A percentile compares a stretch with the other conserved stretches of the same genome.
Conservation (phyloP, 2,329 filamentous ascomycete genomes). For the Beauveria bassiana region DNA sequence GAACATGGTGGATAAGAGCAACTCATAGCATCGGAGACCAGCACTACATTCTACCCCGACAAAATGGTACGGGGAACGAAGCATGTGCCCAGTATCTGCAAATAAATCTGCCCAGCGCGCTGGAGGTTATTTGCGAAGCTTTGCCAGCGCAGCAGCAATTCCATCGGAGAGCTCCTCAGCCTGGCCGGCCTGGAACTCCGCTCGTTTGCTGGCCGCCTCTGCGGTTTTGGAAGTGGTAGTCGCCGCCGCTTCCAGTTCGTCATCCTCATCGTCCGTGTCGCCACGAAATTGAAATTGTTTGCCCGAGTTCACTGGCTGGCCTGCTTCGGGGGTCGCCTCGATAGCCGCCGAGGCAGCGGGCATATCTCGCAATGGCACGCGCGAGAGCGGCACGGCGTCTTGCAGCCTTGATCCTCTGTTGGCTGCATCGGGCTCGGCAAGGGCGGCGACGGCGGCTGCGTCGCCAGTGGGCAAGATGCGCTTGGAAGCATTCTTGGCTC, state of each 20-base stretch:
- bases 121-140: slow-evolving; percentile 35
- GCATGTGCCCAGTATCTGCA: neutral
- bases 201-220: neutral
- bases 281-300: slow-evolving; percentile 32
- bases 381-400: slow-evolving; percentile 32
- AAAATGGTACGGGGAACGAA: neutral
- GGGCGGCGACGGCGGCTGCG: neutral
- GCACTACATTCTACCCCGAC: neutral
- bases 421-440: slow-evolving; percentile 3
- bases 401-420: slow-evolving; percentile 25
- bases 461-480: slow-evolving; percentile 20
- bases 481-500: slow-evolving; percentile 63
- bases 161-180: slow-evolving; percentile 46
- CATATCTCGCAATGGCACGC: slow-evolving; percentile 35
- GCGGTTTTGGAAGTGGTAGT: slow-evolving; percentile 36
- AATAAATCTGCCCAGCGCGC: neutral
- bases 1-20: neutral
- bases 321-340: neutral
- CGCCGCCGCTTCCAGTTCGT: slow-evolving; percentile 45
- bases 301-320: slow-evolving; percentile 9
- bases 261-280: slow-evolving; percentile 36
- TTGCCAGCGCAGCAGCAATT: slow-evolving; percentile 54
- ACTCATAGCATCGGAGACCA: neutral
- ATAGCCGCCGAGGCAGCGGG: slow-evolving; percentile 11
- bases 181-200: slow-evolving; percentile 12